Evolutionary conservation across 2,329 filamentous ascomycete species (phyloP), one percentile per base, ranked within the genome.

Genomic region (Fusarium azukiicola): DNA sequence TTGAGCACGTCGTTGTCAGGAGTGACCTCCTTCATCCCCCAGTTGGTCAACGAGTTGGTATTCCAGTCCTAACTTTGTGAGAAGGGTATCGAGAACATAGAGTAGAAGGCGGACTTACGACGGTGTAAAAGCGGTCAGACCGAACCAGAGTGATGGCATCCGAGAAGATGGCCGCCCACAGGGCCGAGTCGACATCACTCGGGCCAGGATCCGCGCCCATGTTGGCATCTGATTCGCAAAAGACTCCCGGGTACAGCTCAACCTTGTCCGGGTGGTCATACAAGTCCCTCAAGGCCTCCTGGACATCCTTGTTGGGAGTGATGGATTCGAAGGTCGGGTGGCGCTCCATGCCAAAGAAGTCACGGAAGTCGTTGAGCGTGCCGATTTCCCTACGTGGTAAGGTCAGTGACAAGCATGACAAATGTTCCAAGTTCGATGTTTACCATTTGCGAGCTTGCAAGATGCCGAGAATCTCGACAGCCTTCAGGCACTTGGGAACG

Each of bases 81-180:
- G 61, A 8, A 44, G 17, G 36, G n/a, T 3, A 5, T 10, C 10
- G 47, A 32, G 1, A 23, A 38, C 5, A 46, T 1, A 4, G 11
- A 6, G 17, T 16, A 16, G 11, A 6, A 3, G 5, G 17, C 14
- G 1, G 16, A 64, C 63, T 47, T 38, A 66, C 63, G 9, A 86
- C 80, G 1, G 94, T 95, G 85, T 94, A 94, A 86, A 94, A 94
- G 21, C 94, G 88, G 79, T 95, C 94, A 13, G 94, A 94, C 23
- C 95, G 91, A 8, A 96, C 94, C 17, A 96, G 89, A 47, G 93
- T 92, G 2, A 96, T 94, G 3, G 95, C 94, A 79, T 96, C 95
- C 0, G 94, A 95, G 7, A 96, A 86, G 17, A 96, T 92, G 5
- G 94, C 95, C 14, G 94, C 91, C 5, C 93, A 95, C 67, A 95